Conservation (phyloP, 768 basidiomycete species). For the Agrocybe praecox region DNA sequence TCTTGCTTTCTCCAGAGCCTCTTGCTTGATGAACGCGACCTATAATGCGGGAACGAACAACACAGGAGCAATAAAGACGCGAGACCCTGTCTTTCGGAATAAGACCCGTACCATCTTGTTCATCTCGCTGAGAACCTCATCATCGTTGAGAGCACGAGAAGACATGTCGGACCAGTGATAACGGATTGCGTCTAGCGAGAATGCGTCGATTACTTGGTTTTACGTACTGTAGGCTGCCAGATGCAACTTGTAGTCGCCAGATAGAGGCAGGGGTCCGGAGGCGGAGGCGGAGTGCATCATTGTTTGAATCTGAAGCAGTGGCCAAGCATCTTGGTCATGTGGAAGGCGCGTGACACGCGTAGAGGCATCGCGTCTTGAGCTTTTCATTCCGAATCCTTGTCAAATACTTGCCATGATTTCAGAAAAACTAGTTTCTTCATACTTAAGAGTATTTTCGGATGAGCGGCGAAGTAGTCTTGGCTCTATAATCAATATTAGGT, state of each 20-base stretch:
- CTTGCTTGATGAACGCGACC: constrained; percentile 99
- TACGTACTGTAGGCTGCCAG: neutral
- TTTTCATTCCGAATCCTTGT: too few species aligned
- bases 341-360: too few species aligned
- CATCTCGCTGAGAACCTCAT: constrained; percentile 96
- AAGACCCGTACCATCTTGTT: constrained; percentile 86
- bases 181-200: neutral
- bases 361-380: too few species aligned
- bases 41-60: constrained; percentile 30
- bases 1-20: constrained; percentile 95
- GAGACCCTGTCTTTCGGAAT: neutral
- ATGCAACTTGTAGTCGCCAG: neutral
- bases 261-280: neutral
- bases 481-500: too few species aligned
- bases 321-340: neutral
- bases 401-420: too few species aligned
- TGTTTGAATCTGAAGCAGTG: neutral
- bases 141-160: constrained; percentile 84
- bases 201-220: neutral
- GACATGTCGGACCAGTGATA: constrained; percentile 49
- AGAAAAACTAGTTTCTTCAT: too few species aligned
- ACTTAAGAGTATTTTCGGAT: too few species aligned
- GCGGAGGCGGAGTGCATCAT: neutral
- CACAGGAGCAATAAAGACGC: constrained; percentile 1
- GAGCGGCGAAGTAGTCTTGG: too few species aligned